These are phyloP conservation scores for Phtheirospermum japonicum DNA, from an alignment of 257 asterid genomes.

Conservation along the genomic window DNA sequence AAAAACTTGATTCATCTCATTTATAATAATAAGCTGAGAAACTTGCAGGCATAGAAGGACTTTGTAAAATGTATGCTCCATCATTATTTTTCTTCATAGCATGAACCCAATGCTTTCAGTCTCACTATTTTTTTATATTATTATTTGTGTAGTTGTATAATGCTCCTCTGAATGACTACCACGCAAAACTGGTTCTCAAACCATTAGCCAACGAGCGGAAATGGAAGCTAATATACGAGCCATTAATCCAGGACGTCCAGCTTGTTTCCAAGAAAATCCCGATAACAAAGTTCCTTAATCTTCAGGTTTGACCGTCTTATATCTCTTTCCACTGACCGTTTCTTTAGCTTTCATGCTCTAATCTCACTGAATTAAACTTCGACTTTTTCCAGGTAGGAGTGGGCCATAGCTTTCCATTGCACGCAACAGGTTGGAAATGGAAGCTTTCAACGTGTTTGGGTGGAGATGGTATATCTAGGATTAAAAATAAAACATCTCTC, in stretches of 20 bases:
- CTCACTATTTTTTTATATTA: slow-evolving; percentile 12
- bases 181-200: slow-evolving; percentile 84
- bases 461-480: slow-evolving; percentile 79
- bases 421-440: slow-evolving; percentile 99
- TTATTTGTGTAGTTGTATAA: slow-evolving; percentile 59
- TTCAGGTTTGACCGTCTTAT: slow-evolving; percentile 60
- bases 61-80: background rate
- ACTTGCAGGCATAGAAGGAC: background rate
- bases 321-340: slow-evolving; percentile 8
- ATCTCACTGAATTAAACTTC: slow-evolving; percentile 4
- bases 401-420: slow-evolving; percentile 89
- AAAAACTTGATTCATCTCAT: background rate
- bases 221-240: slow-evolving; percentile 92
- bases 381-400: slow-evolving; percentile 71
- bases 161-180: slow-evolving; percentile 81
- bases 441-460: slow-evolving; percentile 81
- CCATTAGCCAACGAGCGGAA: slow-evolving; percentile 77
- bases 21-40: background rate
- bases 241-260: slow-evolving; percentile 78
- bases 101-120: background rate
- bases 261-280: slow-evolving; percentile 95
- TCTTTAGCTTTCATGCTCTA: slow-evolving; percentile 13
- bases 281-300: slow-evolving; percentile 74
- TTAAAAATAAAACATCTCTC: slow-evolving; percentile 81
- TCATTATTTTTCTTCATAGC: slow-evolving; percentile 12